phyloP scores from a whole-genome alignment of 257 asterid genomes.

The Pogostemon cablin region DNA sequence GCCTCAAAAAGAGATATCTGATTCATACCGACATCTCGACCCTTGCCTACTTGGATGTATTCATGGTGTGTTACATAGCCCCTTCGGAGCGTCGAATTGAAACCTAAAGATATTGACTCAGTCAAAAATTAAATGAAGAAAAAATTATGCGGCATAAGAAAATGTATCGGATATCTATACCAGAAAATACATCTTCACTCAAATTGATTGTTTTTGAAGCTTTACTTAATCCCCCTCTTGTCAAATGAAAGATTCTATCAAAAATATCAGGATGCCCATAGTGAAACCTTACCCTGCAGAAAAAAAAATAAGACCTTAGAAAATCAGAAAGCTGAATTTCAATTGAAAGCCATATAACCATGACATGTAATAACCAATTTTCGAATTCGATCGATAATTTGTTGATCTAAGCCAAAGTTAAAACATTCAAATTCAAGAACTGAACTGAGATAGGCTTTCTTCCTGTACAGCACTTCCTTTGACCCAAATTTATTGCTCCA shows the following conservation, averaged over 20 bases:
- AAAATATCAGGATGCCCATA: conserved; percentile 38
- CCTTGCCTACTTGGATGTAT: conserved; percentile 38
- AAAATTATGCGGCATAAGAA: background rate
- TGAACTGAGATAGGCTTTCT: too few relatives aligned
- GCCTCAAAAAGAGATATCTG: conserved; percentile 39
- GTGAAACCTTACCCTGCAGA: conserved; percentile 37
- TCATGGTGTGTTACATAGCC: conserved; percentile 37
- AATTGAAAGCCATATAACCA: background rate
- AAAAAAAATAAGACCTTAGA: background rate
- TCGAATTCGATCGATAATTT: background rate
- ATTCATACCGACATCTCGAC: conserved; percentile 38
- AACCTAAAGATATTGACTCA: conserved; percentile 20
- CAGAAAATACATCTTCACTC: conserved; percentile 39
- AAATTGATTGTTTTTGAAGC: conserved; percentile 37
- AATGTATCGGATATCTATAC: conserved; percentile 5
- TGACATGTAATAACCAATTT: background rate
- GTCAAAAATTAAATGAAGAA: background rate
- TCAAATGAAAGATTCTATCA: conserved; percentile 38
- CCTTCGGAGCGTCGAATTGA: conserved; percentile 33
- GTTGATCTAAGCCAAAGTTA: background rate
- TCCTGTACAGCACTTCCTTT: too few relatives aligned
- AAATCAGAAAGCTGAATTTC: conserved; percentile 24
- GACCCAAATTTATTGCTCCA: background rate
- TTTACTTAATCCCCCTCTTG: conserved; percentile 38
- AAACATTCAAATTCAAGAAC: background rate